Evolutionary conservation across 192 early-diverging fungal genomes (phyloP).

Genomic region (Lobosporangium transversale): DNA sequence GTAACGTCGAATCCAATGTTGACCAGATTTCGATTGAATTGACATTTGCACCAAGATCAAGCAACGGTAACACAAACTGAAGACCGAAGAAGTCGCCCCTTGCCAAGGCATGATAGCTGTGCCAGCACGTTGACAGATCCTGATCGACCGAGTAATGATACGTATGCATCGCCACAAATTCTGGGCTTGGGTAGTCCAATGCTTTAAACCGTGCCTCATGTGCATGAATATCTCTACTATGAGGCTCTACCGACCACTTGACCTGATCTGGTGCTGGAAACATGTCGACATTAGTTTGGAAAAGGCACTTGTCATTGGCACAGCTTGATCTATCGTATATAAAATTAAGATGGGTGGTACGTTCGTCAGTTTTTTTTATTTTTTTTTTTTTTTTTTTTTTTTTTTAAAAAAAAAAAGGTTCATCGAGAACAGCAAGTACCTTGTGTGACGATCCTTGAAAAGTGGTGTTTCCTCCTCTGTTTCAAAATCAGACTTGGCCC

Average conservation of each 20-base stretch:
- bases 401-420: no score
- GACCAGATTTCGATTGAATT: slow-evolving; percentile 40
- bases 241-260: slow-evolving; percentile 35
- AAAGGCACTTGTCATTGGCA: slow-evolving; percentile 62
- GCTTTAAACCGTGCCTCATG: slow-evolving; percentile 55
- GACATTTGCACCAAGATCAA: slow-evolving; percentile 28
- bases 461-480: slow-evolving; percentile 58
- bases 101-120: slow-evolving; percentile 32
- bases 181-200: slow-evolving; percentile 49
- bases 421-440: no score
- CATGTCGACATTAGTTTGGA: slow-evolving; percentile 62
- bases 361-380: no score
- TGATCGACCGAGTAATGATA: slow-evolving; percentile 65
- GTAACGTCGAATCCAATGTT: slow-evolving; percentile 13
- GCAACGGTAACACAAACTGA: slow-evolving; percentile 52
- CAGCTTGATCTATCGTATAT: slow-evolving; percentile 66
- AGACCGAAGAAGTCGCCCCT: slow-evolving; percentile 59
- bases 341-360: no score
- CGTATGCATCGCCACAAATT: slow-evolving; percentile 56
- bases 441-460: slow-evolving; percentile 52
- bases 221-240: slow-evolving; percentile 44
- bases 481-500: slow-evolving; percentile 57
- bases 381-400: no score
- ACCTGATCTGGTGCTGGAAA: slow-evolving; percentile 56
- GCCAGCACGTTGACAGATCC: slow-evolving; percentile 62